Base-by-base conservation (phyloP, 805 yeast species). In the Candida cerambycidarum region DNA sequence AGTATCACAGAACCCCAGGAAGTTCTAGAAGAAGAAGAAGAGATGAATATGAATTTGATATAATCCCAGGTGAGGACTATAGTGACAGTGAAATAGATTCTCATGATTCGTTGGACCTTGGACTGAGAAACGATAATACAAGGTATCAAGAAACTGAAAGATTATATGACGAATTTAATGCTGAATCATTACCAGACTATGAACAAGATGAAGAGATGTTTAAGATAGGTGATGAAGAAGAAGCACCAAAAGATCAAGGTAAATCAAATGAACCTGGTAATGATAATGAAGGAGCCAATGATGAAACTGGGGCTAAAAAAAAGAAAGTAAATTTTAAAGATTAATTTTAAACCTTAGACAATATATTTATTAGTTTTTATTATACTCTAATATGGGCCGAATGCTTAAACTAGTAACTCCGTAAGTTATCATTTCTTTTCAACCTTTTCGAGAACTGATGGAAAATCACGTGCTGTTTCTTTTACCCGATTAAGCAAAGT, bases 21-120 rank as follows among this genome's bases (percentile, higher is more conserved):
- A 59, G 63, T 43, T 55, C 65, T 12, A 63, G 76, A 41, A 63
- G 75, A 42, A 62, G 78, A 44, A 69, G 87, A 62, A 66, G 85
- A 57, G 89, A 82, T 30, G 79, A 80, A 42, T 82, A 78, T 54
- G 93, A 85, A 57, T 83, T 85, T 56, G 95, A 85, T 56, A 80
- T 85, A 36, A 85, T 85, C 34, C 84, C 82, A 14, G 83, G 85
- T 6, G 85, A 83, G 48, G 80, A 75, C 39, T 71, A 71, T 48
- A 61, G 63, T 37, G 75, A 71, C 39, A 62, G 67, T 39, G 72
- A 64, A 13, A 60, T 56, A 48, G 65, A 49, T 32, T 48, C 51
- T 4, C 54, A 48, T 27, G 72, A 66, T 45, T 59, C 68, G 21
- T 55, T 66, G 23, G 76, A 69, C 38, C 55, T 63, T 37, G 68